Base-by-base conservation (phyloP, 176 grass and related monocot species). In the Oryza meridionalis region DNA sequence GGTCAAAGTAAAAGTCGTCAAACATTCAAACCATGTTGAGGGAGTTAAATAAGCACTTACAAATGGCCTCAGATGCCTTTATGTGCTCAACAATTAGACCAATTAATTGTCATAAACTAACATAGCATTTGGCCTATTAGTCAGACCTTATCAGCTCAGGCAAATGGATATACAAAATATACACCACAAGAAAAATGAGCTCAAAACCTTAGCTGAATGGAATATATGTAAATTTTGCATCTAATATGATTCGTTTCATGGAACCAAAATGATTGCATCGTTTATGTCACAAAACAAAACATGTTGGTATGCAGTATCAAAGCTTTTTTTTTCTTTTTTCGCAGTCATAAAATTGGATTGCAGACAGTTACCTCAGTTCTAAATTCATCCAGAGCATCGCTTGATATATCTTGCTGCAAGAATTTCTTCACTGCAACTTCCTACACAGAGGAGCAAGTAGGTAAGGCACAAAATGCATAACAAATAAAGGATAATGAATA, bases 351-450 rank as follows among this genome's bases (percentile, higher is more conserved):
- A 72, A 71, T 76, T 55, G 27, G 76, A 51, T 75, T 78, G 68
- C 45, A 79, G 37, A 81, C 75, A 65, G 65, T 62, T 81, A 99
- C 97, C 97, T 99, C 97, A 12, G 93, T 92, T 87, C 86, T 96
- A 72, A 96, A 86, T 86, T 99, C 97, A 92, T 96, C 97, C 27
- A 94, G 88, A 84, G 94, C 92, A 91, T 99, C 97, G 82, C 80
- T 91, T 74, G 97, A 94, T 86, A 99, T 89, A 86, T 99, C 97
- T 92, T 99, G 97, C 72, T 94, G 90, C 91, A 99, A 87, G 76
- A 99, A 99, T 89, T 95, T 99, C 90, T 99, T 99, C 61, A 96
- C 90, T 13, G 91, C 97, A 46, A 99, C 91, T 94, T 99, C 97
- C 97, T 99, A 77, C 62, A 82, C 7, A 68, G 40, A 84, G 67